Evolutionary conservation across 140 eudicot genomes (phyloP).

Genomic region (Senecio squalidus): DNA sequence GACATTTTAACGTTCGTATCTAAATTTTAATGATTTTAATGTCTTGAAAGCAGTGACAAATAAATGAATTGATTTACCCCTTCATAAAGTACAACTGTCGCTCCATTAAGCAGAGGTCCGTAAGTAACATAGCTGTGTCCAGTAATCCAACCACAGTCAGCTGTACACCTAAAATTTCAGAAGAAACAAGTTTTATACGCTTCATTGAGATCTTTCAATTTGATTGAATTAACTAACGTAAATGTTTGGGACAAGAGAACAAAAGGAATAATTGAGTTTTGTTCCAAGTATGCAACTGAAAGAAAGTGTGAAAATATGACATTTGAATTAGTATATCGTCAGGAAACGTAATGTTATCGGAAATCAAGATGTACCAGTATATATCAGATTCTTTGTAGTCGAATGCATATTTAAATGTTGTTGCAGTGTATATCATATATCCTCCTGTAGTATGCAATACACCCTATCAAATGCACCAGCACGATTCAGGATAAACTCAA

Average conservation of each 20-base stretch:
- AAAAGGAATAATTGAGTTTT: not conserved
- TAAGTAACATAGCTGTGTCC: conserved; percentile 98
- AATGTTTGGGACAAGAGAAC: not conserved
- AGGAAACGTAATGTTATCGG: not conserved
- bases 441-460: conserved; percentile 99
- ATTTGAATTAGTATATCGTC: too few relatives aligned
- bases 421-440: conserved; percentile 94
- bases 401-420: conserved; percentile 94
- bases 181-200: conserved; percentile 2
- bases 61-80: conserved; percentile 59
- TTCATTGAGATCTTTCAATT: not conserved
- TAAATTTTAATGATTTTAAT: not conserved
- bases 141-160: conserved; percentile 99
- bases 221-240: not conserved
- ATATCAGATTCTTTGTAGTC: conserved; percentile 88
- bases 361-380: conserved; percentile 61
- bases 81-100: conserved; percentile 81
- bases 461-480: conserved; percentile 54
- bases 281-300: conserved; percentile 9
- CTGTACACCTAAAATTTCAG: conserved; percentile 72
- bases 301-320: not conserved
- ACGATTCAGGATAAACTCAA: conserved; percentile 7
- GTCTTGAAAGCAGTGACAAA: not conserved
- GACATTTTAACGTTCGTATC: not conserved
- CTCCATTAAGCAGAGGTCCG: conserved; percentile 98